These are phyloP conservation scores for Schwanniomyces sp. DNA, from an alignment of 805 yeast genomes.

Conservation along the genomic window DNA sequence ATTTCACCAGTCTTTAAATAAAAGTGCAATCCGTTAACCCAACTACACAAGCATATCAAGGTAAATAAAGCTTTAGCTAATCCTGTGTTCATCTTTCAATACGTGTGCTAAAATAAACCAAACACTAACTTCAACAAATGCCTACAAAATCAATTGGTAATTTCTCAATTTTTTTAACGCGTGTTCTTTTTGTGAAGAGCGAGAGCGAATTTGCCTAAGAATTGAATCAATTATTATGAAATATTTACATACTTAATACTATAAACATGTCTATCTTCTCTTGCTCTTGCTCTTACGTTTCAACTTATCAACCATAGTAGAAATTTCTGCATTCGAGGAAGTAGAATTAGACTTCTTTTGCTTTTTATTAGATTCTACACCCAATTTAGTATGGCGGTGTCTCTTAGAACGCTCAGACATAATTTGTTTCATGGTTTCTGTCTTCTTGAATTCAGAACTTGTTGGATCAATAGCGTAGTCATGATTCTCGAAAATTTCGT, in stretches of 20 bases:
- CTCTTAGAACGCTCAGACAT: constrained; percentile 72
- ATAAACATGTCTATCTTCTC: background rate
- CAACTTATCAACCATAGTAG: constrained; percentile 49
- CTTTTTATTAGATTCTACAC: constrained; percentile 9
- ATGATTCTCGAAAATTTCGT: constrained; percentile 83
- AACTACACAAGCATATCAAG: constrained; percentile 13
- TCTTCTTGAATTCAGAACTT: constrained; percentile 83
- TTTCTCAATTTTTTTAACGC: constrained; percentile 5
- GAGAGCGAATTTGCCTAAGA: background rate
- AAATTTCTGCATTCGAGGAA: constrained; percentile 10
- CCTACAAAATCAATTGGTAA: background rate
- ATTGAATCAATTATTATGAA: background rate
- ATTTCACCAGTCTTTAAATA: constrained; percentile 74
- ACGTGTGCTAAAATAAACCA: background rate
- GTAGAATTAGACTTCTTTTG: constrained; percentile 5
- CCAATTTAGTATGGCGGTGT: constrained; percentile 12
- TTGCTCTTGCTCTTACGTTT: constrained; percentile 38
- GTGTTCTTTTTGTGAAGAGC: constrained; percentile 6
- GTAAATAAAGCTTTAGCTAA: constrained; percentile 1
- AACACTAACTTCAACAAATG: background rate
- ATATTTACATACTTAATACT: background rate
- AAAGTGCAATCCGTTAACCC: constrained; percentile 61
- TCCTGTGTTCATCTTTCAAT: constrained; percentile 5
- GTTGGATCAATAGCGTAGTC: constrained; percentile 95
- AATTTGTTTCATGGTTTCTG: constrained; percentile 81